These are phyloP conservation scores for Chytriomyces sp. DNA, from an alignment of 192 early-diverging fungal species.

Conservation along the genomic window DNA sequence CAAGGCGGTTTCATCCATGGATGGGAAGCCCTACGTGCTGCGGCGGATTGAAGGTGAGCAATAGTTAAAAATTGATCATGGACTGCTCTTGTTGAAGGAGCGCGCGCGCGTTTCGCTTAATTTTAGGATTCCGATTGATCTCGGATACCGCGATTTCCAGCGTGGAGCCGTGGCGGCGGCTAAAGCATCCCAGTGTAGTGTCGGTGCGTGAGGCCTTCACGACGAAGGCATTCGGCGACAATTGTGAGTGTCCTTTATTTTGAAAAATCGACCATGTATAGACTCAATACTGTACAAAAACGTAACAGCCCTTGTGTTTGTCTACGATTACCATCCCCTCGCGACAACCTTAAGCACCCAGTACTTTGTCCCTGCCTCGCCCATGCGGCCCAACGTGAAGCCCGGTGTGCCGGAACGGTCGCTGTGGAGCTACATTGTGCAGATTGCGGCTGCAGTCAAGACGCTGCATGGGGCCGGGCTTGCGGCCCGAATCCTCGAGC, in stretches of 20 bases:
- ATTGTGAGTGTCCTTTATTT: slow-evolving; percentile 57
- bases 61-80: neutral
- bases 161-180: slow-evolving; percentile 82
- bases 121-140: slow-evolving; percentile 63
- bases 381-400: neutral
- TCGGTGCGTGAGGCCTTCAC: slow-evolving; percentile 93
- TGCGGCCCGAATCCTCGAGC: slow-evolving; percentile 75
- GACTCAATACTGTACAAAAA: neutral
- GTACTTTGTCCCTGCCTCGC: slow-evolving; percentile 33
- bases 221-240: slow-evolving; percentile 92
- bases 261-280: neutral
- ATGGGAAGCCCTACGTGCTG: slow-evolving; percentile 84
- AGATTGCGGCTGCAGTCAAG: slow-evolving; percentile 77
- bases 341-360: slow-evolving; percentile 69
- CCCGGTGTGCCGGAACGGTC: slow-evolving; percentile 65
- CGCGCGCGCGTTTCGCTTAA: neutral
- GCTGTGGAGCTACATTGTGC: slow-evolving; percentile 81
- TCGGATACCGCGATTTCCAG: slow-evolving; percentile 81
- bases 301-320: slow-evolving; percentile 84
- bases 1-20: slow-evolving; percentile 79
- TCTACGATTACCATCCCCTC: slow-evolving; percentile 92
- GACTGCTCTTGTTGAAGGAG: neutral
- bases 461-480: slow-evolving; percentile 82
- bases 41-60: slow-evolving; percentile 75
- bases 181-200: slow-evolving; percentile 82